A percentile compares a stretch with the other conserved stretches of the same genome.
Conservation (phyloP, 306 rosid genomes). For the Adenanthera pavonina region DNA sequence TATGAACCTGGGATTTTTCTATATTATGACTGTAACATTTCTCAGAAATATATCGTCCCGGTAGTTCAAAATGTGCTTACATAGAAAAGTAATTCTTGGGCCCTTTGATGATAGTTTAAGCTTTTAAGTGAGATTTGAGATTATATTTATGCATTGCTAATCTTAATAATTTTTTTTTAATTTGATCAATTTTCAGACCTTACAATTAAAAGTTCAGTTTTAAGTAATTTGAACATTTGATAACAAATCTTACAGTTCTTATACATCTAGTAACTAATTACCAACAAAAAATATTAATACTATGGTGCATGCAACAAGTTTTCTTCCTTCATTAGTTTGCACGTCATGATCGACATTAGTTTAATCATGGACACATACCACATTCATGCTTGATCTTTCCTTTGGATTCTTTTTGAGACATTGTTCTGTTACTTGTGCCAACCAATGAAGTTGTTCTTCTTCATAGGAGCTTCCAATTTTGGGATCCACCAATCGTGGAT, state of each 20-base stretch:
- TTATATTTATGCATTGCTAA: background rate
- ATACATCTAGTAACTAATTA: background rate
- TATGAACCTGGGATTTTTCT: background rate
- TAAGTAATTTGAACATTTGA: background rate
- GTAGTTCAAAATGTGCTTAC: background rate
- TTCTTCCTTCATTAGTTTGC: slow-evolving; percentile 7
- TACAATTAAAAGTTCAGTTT: background rate
- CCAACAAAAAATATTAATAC: background rate
- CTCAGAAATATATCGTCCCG: background rate
- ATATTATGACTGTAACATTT: background rate
- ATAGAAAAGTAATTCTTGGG: background rate
- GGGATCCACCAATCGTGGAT: slow-evolving; percentile 47
- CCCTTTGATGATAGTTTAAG: background rate
- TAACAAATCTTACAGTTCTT: background rate
- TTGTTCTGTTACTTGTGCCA: slow-evolving; percentile 40
- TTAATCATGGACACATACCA: slow-evolving; percentile 43
- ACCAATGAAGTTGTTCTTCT: slow-evolving; percentile 48
- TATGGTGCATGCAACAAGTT: background rate
- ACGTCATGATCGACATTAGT: slow-evolving; percentile 1
- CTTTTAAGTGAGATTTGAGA: background rate
- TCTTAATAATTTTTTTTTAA: background rate
- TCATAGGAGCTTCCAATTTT: slow-evolving; percentile 43
- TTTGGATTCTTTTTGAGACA: slow-evolving; percentile 58
- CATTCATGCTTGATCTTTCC: slow-evolving; percentile 49
- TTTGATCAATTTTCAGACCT: background rate